Evolutionary conservation across 805 yeast species (phyloP), one percentile per base, ranked within the genome.

Genomic region (Ogataea dorogensis): DNA sequence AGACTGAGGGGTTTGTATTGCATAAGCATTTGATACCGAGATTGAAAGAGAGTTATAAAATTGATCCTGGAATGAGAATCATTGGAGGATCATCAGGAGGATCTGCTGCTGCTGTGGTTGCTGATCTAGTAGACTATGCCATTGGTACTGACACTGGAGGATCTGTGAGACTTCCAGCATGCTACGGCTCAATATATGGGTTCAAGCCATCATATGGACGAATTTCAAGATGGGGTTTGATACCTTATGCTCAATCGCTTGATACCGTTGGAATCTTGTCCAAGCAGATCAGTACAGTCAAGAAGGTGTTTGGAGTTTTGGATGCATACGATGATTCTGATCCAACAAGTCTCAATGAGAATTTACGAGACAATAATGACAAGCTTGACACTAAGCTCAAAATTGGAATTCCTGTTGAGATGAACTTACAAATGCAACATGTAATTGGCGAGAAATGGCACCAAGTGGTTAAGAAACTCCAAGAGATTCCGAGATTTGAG

Each of bases 121-220:
- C 81, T 0, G 81, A 65, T 1, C 53, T 78, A 44, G 81, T 78
- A 21, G 86, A 82, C 54, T 79, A 85, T 50, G 75, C 95, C 1
- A 60, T 93, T 23, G 99, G 98, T 0, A 85, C 98, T 1, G 99
- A 93, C 52, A 93, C 99, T 0, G 99, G 99, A 5, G 99, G 99
- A 0, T 87, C 97, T 0, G 86, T 93, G 0, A 70, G 99, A 43
- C 65, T 86, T 14, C 99, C 99, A 0, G 94, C 95, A 1, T 81
- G 95, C 13, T 87, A 82, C 57, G 81, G 91, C 47, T 86, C 89
- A 2, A 71, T 83, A 0, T 64, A 77, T 19, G 98, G 98, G 1
- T 87, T 87, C 64, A 93, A 93, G 58, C 98, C 98, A 1, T 72
- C 93, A 0, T 93, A 93, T 58, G 98, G 98, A 0, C 69, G 96